A percentile compares a stretch with the other conserved stretches of the same genome.
Conservation (phyloP, 116 monocot species). For the Phalaenopsis hybrid region DNA sequence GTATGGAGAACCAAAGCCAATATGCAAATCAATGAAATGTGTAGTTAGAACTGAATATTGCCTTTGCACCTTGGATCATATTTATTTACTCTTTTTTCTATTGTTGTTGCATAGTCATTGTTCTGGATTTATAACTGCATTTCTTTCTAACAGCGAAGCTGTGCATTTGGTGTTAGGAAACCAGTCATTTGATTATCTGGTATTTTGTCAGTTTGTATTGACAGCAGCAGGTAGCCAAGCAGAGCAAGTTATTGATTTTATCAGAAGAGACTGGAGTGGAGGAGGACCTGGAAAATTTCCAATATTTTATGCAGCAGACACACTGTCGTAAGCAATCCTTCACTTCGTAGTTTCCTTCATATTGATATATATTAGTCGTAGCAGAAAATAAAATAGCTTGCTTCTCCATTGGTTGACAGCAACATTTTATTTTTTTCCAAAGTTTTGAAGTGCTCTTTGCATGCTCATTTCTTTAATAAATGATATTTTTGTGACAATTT, state of each 20-base stretch:
- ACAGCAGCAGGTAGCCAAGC: constrained; percentile 70
- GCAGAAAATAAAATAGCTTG: neutral
- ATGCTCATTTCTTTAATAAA: neutral
- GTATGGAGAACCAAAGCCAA: neutral
- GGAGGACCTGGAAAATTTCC: constrained; percentile 51
- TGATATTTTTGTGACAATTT: neutral
- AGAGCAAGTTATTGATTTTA: constrained; percentile 51
- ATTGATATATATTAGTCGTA: neutral
- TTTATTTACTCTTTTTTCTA: neutral
- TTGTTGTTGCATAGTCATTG: neutral
- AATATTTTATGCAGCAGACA: constrained; percentile 75
- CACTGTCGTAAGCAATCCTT: constrained; percentile 55
- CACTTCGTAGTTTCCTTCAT: neutral
- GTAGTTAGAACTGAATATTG: neutral
- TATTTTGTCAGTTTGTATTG: constrained; percentile 66
- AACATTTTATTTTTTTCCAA: neutral
- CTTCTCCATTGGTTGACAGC: neutral
- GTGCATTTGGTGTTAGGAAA: neutral
- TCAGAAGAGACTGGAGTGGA: constrained; percentile 48
- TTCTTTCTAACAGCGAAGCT: neutral
- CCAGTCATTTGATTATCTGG: neutral
- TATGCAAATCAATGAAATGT: neutral
- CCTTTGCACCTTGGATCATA: neutral
- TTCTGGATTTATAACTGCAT: neutral
- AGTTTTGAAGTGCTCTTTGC: neutral